These are phyloP conservation scores for Rutstroemia sp. DNA, from an alignment of 2,329 filamentous ascomycete genomes.

Conservation along the genomic window DNA sequence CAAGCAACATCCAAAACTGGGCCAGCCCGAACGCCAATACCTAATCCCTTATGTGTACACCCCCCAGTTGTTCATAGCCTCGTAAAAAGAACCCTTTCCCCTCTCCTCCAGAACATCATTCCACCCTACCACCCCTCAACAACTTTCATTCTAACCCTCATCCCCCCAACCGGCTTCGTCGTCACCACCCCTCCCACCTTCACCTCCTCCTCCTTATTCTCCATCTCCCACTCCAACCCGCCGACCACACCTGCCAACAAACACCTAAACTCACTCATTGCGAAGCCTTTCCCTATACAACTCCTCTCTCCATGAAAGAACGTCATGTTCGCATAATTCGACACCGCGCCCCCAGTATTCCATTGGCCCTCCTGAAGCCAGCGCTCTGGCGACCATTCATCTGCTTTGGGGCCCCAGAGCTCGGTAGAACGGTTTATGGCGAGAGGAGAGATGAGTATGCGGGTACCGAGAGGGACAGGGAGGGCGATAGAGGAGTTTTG, in stretches of 20 bases:
- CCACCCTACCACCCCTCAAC: too few species aligned
- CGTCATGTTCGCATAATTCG: constrained; percentile 71
- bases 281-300: constrained; percentile 77
- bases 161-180: constrained; percentile 5
- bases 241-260: neutral
- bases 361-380: constrained; percentile 34
- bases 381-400: constrained; percentile 52
- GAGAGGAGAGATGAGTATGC: constrained; percentile 45
- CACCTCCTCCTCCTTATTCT: constrained; percentile 33
- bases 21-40: too few species aligned
- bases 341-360: constrained; percentile 58
- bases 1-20: too few species aligned
- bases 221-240: constrained; percentile 18
- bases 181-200: constrained; percentile 50
- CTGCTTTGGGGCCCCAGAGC: constrained; percentile 54
- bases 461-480: constrained; percentile 50
- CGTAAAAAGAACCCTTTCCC: too few species aligned
- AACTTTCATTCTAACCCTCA: constrained; percentile 5
- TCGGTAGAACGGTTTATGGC: constrained; percentile 48
- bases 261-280: constrained; percentile 61
- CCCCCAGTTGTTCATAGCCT: too few species aligned
- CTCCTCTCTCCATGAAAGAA: constrained; percentile 80
- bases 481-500: constrained; percentile 49
- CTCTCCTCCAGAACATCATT: too few species aligned
- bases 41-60: too few species aligned